phyloP scores from a whole-genome alignment of 495 filamentous ascomycete species.

The Annulohypoxylon maeteangense region DNA sequence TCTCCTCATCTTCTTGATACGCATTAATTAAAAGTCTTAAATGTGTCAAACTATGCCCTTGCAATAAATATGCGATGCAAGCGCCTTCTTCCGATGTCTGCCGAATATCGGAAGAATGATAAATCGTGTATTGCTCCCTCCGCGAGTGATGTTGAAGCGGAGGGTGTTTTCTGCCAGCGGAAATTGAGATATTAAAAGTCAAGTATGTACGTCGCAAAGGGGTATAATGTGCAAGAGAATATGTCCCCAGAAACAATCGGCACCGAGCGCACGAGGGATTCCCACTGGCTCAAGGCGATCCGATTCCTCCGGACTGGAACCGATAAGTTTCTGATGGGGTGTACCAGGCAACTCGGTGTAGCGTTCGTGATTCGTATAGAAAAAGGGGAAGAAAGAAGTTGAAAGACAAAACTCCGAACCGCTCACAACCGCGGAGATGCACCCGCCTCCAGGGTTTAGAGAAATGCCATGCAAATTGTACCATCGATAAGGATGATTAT shows the following conservation, averaged over 20 bases:
- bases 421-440: constrained; percentile 42
- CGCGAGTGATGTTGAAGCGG: constrained; percentile 36
- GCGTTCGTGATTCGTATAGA: constrained; percentile 44
- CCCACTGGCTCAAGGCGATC: constrained; percentile 47
- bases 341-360: constrained; percentile 29
- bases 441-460: constrained; percentile 40
- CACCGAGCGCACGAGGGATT: constrained; percentile 44
- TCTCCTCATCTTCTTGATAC: not conserved
- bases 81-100: constrained; percentile 5
- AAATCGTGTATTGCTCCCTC: constrained; percentile 11
- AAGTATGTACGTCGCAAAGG: constrained; percentile 44
- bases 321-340: constrained; percentile 23
- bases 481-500: constrained; percentile 26
- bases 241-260: constrained; percentile 14
- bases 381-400: constrained; percentile 23
- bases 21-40: constrained; percentile 23
- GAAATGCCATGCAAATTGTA: constrained; percentile 43
- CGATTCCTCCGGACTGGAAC: constrained; percentile 7
- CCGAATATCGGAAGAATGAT: constrained; percentile 12
- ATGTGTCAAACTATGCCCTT: constrained; percentile 2
- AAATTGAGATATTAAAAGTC: constrained; percentile 38
- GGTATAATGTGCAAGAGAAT: constrained; percentile 48
- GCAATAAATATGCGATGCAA: constrained; percentile 12
- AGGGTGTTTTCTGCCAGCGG: constrained; percentile 41
- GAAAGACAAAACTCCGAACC: constrained; percentile 47